Conservation (phyloP, 306 rosid species). For the Gastrolobium villosum region DNA sequence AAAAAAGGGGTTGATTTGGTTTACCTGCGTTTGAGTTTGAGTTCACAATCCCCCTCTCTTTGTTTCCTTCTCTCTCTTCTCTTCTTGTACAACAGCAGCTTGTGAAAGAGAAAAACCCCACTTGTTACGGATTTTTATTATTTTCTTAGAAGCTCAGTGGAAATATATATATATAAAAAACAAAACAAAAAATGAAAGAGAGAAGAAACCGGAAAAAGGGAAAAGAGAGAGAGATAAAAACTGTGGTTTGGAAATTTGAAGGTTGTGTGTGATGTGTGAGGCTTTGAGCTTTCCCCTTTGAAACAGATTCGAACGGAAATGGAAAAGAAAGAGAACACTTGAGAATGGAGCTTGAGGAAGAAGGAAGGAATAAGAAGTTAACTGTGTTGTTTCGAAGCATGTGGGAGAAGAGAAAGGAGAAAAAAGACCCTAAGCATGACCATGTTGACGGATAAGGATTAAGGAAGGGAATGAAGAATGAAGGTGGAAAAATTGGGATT, state of each 20-base stretch:
- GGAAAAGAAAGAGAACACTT: not conserved
- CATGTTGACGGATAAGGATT: slow-evolving; percentile 33
- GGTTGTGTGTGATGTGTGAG: not conserved
- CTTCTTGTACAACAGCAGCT: slow-evolving; percentile 9
- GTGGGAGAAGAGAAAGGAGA: not conserved
- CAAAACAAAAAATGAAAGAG: slow-evolving; percentile 14
- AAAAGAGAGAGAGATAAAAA: not conserved
- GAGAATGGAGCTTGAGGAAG: slow-evolving; percentile 55
- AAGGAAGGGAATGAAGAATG: not conserved
- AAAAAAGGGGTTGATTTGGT: not conserved
- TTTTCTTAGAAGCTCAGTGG: slow-evolving; percentile 9
- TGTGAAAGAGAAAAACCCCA: not conserved
- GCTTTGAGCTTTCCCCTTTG: slow-evolving; percentile 28
- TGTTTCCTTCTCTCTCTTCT: not conserved
- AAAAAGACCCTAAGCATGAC: slow-evolving; percentile 56
- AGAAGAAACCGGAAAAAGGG: not conserved
- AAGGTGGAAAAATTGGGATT: not conserved
- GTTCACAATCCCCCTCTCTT: slow-evolving; percentile 42
- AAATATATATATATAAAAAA: not conserved
- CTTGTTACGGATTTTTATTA: not conserved
- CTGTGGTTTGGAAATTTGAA: not conserved
- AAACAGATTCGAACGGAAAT: slow-evolving; percentile 39
- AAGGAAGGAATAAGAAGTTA: slow-evolving; percentile 50
- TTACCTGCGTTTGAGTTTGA: too few species aligned
- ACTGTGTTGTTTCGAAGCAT: slow-evolving; percentile 33